phyloP scores from a whole-genome alignment of 2,329 filamentous ascomycete species.

The Ophiocordyceps camponoti-saundersi region DNA sequence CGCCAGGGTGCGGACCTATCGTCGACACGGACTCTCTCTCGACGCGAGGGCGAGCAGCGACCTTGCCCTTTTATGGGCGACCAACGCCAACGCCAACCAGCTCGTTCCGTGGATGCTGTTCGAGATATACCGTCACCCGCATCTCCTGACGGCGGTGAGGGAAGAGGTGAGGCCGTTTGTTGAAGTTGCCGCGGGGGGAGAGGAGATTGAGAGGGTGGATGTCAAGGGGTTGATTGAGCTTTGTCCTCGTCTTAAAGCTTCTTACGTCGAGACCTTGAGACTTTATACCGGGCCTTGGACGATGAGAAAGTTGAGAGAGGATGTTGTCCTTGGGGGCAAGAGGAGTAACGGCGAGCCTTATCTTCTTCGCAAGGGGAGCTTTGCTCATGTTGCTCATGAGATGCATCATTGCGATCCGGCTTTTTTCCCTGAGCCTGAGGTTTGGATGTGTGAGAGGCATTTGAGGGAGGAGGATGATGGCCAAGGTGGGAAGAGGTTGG shows the following conservation, averaged over 20 bases:
- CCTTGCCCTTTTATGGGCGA: slow-evolving; percentile 18
- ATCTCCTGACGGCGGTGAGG: slow-evolving; percentile 19
- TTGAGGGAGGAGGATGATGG: slow-evolving; percentile 10
- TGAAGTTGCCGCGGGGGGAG: slow-evolving; percentile 11
- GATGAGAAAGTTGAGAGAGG: slow-evolving; percentile 13
- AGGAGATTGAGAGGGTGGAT: slow-evolving; percentile 14
- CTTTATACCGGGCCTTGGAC: slow-evolving; percentile 18
- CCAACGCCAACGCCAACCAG: slow-evolving; percentile 20
- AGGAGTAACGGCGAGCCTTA: slow-evolving; percentile 8
- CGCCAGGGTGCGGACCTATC: slow-evolving; percentile 12
- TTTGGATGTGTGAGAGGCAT: slow-evolving; percentile 19
- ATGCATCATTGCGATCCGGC: slow-evolving; percentile 17
- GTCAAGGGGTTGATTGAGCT: slow-evolving; percentile 16
- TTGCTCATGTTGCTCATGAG: slow-evolving; percentile 15
- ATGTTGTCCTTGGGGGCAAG: slow-evolving; percentile 11
- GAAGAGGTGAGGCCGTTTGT: slow-evolving; percentile 19
- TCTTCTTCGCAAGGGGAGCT: slow-evolving; percentile 16
- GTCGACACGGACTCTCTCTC: slow-evolving; percentile 11
- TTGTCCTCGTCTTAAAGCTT: slow-evolving; percentile 20
- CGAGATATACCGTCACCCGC: slow-evolving; percentile 20
- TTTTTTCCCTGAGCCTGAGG: slow-evolving; percentile 13
- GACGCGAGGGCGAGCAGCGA: slow-evolving; percentile 17
- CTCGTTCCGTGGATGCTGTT: slow-evolving; percentile 23
- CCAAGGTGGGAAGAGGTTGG: slow-evolving; percentile 7
- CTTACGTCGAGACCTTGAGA: slow-evolving; percentile 22